Conservation (phyloP, 208 protist genomes). For the Angomonas ambiguus region DNA sequence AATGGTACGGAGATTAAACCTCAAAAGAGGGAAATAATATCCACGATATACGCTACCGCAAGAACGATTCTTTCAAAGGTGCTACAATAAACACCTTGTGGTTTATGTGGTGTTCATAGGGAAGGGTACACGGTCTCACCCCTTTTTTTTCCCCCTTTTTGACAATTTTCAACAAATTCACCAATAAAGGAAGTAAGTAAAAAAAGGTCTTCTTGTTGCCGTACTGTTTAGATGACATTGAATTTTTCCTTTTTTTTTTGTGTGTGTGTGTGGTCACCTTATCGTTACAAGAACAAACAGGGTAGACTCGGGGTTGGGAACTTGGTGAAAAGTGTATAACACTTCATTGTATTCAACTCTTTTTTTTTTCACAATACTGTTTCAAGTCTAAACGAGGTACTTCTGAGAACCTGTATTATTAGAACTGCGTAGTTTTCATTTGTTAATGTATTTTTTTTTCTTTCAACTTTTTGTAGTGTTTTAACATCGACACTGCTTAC, state of each 20-base stretch:
- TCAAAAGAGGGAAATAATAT: slow-evolving; percentile 51
- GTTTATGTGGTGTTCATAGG: too few relatives aligned
- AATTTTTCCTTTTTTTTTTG: slow-evolving; percentile 6
- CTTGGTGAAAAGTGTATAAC: too few relatives aligned
- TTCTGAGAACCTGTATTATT: neutral
- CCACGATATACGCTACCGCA: slow-evolving; percentile 59
- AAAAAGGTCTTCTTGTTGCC: neutral
- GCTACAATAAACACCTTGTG: slow-evolving; percentile 8
- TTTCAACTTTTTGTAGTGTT: neutral
- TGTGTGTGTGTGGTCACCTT: neutral
- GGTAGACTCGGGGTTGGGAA: too few relatives aligned
- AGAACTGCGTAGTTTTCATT: neutral
- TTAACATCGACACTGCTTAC: neutral
- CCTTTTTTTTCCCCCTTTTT: too few relatives aligned
- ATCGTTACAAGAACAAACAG: too few relatives aligned
- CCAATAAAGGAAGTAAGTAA: neutral
- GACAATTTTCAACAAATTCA: too few relatives aligned
- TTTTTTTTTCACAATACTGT: too few relatives aligned
- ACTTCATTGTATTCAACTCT: too few relatives aligned
- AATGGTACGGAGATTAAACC: slow-evolving; percentile 35
- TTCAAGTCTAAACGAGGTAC: too few relatives aligned
- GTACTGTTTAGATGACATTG: neutral
- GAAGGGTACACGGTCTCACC: too few relatives aligned
- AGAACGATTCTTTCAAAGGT: slow-evolving; percentile 35
- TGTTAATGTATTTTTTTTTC: neutral